phyloP scores from a whole-genome alignment of 2,329 filamentous ascomycete species.

The Penicillium sp. region DNA sequence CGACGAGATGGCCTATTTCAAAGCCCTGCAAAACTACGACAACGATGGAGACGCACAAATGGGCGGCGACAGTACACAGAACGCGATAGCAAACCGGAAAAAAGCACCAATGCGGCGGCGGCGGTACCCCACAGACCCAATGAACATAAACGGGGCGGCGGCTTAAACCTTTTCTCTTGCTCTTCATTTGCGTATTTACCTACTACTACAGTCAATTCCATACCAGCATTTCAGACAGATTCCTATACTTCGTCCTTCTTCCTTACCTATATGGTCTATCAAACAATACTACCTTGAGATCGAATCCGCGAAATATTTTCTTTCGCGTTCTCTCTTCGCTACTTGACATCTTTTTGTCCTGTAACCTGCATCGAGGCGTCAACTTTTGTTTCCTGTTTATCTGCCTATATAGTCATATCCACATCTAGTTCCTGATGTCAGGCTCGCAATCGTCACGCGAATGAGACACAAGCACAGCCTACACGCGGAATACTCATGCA shows the following conservation, averaged over 20 bases:
- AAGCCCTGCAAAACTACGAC: slow-evolving; percentile 40
- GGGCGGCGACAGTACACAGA: slow-evolving; percentile 37
- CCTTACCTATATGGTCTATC: background rate
- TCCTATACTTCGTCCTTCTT: background rate
- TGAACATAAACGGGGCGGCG: slow-evolving; percentile 39
- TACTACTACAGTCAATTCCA: background rate
- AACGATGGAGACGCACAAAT: slow-evolving; percentile 47
- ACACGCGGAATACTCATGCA: background rate
- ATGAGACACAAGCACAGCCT: background rate
- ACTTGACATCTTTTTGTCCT: slow-evolving; percentile 11
- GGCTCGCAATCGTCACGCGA: background rate
- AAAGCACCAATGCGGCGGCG: slow-evolving; percentile 50
- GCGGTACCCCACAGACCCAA: slow-evolving; percentile 39
- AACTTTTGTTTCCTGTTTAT: background rate
- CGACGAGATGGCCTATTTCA: slow-evolving; percentile 66
- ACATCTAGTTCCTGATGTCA: background rate
- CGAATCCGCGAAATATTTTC: background rate
- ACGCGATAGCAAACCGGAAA: slow-evolving; percentile 44
- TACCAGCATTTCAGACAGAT: background rate
- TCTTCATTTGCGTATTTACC: background rate
- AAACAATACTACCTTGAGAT: background rate
- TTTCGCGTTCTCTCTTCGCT: slow-evolving; percentile 15
- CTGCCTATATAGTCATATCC: background rate
- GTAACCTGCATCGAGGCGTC: slow-evolving; percentile 28
- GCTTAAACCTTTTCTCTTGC: slow-evolving; percentile 13